Evolutionary conservation across 2,329 filamentous ascomycete genomes (phyloP).

Genomic region (Claviceps digitariae): DNA sequence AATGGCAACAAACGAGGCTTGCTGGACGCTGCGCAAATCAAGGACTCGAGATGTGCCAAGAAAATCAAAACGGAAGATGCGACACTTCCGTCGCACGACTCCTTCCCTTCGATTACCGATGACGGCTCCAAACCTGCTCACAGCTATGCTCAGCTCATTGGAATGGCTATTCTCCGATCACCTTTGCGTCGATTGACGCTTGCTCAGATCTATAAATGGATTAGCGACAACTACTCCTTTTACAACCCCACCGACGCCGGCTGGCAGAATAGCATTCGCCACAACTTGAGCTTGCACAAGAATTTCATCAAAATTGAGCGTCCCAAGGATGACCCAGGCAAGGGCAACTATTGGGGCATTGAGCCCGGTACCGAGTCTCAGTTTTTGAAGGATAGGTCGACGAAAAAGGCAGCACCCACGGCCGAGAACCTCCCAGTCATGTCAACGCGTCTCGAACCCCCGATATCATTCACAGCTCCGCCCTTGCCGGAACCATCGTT

Average conservation of each 20-base stretch:
- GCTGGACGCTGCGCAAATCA: conserved; percentile 60
- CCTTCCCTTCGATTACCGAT: conserved; percentile 72
- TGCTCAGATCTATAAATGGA: conserved; percentile 98
- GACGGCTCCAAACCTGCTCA: conserved; percentile 81
- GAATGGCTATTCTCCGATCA: conserved; percentile 88
- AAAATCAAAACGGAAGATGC: conserved; percentile 49
- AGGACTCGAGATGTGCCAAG: conserved; percentile 54
- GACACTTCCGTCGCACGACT: conserved; percentile 52
- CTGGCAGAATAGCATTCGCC: conserved; percentile 98
- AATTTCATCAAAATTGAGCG: conserved; percentile 91
- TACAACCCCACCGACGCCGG: conserved; percentile 75
- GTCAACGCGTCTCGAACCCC: conserved; percentile 40
- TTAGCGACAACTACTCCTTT: conserved; percentile 85
- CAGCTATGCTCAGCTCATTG: conserved; percentile 90
- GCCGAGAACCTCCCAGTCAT: conserved; percentile 46
- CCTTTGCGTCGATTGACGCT: conserved; percentile 74
- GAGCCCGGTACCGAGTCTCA: conserved; percentile 77
- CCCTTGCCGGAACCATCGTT: conserved; percentile 31
- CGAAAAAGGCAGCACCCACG: conserved; percentile 41
- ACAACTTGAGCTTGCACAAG: conserved; percentile 95
- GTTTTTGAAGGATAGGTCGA: conserved; percentile 78
- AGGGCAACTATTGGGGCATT: conserved; percentile 96
- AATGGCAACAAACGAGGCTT: conserved; percentile 44
- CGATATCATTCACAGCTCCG: conserved; percentile 24
- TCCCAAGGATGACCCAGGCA: conserved; percentile 92